Conservation (phyloP, 345 rosid genomes). For the Pugionium cornutum region DNA sequence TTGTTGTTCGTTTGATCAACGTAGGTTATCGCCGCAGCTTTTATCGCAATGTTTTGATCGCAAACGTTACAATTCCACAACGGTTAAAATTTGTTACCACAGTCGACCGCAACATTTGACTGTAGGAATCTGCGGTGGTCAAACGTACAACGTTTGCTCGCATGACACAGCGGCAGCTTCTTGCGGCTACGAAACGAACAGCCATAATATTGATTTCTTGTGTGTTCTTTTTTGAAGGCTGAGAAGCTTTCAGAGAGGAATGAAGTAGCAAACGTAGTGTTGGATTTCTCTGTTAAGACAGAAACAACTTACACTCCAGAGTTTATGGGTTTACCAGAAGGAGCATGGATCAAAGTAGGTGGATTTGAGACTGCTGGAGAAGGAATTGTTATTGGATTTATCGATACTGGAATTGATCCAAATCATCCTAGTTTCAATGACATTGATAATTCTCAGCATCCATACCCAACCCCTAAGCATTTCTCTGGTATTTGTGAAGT, state of each 20-base stretch:
- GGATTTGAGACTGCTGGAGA: constrained; percentile 85
- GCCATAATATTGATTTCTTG: no score
- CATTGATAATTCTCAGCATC: constrained; percentile 51
- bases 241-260: constrained; percentile 59
- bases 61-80: no score
- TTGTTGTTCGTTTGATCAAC: no score
- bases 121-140: no score
- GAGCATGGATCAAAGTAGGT: constrained; percentile 84
- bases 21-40: no score
- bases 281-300: constrained; percentile 84
- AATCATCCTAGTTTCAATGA: constrained; percentile 73
- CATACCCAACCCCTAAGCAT: constrained; percentile 75
- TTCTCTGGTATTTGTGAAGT: constrained; percentile 91
- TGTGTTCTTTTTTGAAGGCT: constrained; percentile 54
- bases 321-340: constrained; percentile 86
- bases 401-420: constrained; percentile 95
- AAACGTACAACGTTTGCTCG: no score
- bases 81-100: no score
- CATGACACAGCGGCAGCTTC: no score
- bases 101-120: no score
- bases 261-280: constrained; percentile 80
- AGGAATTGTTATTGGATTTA: constrained; percentile 81
- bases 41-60: no score
- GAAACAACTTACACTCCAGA: constrained; percentile 94
- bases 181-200: no score